Percentiles rank a stretch among this genome's conserved stretches.
Evolutionary conservation across 1,284 basidiomycete genomes (phyloP).

Genomic region (Phaffia rhodozyma): DNA sequence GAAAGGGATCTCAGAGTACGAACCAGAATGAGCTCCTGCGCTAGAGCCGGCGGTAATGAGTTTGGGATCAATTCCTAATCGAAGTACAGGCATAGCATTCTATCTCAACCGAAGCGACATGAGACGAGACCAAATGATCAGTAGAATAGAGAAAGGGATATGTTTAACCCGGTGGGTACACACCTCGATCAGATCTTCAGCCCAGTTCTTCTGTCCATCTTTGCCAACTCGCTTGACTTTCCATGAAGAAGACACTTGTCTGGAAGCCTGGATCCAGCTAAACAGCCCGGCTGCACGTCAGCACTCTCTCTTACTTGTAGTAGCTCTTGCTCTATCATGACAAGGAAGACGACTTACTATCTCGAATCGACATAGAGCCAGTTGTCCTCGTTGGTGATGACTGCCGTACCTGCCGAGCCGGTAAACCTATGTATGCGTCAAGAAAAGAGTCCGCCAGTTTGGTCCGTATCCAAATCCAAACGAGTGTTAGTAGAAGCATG

Average conservation of each 20-base stretch:
- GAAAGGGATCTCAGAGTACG: neutral
- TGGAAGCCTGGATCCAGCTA: constrained; percentile 13
- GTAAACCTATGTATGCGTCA: constrained; percentile 1
- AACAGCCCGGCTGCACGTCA: neutral
- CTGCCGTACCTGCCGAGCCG: constrained; percentile 11
- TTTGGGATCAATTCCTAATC: constrained; percentile 78
- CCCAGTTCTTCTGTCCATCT: constrained; percentile 8
- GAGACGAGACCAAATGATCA: neutral
- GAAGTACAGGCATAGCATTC: constrained; percentile 25
- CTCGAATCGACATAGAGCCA: constrained; percentile 13
- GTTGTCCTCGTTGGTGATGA: neutral
- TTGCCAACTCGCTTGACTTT: constrained; percentile 14
- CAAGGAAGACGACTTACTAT: constrained; percentile 1
- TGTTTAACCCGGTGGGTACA: neutral
- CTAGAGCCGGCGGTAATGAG: constrained; percentile 57
- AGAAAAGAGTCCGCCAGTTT: neutral
- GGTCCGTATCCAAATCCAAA: neutral
- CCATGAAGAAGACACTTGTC: constrained; percentile 10
- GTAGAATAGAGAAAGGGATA: neutral
- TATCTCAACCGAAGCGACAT: neutral
- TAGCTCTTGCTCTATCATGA: neutral
- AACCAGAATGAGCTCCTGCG: constrained; percentile 16
- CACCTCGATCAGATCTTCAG: constrained; percentile 8
- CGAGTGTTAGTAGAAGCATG: neutral
- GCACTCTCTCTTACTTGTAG: neutral